Percentiles rank a stretch among this genome's conserved stretches.
These are phyloP conservation scores for Pelargonium nanum DNA, from an alignment of 345 rosid species.

Conservation along the genomic window DNA sequence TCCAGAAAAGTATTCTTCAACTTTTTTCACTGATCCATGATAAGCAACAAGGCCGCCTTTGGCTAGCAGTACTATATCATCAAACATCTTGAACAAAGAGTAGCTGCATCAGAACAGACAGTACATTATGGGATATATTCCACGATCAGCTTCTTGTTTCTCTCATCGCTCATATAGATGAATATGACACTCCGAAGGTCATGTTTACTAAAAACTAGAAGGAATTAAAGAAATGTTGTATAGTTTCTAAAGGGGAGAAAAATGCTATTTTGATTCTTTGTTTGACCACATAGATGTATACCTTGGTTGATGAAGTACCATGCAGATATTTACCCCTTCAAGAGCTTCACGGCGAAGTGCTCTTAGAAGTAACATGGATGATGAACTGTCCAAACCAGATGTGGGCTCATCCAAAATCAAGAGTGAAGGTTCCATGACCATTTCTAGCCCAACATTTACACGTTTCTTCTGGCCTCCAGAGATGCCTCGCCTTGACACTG, in stretches of 20 bases:
- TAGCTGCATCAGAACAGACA: slow-evolving; percentile 36
- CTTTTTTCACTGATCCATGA: slow-evolving; percentile 70
- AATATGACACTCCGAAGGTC: too few relatives aligned
- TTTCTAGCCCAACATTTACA: slow-evolving; percentile 83
- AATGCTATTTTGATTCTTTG: too few relatives aligned
- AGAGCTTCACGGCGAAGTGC: slow-evolving; percentile 84
- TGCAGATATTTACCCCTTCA: slow-evolving; percentile 82
- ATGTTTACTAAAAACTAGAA: too few relatives aligned
- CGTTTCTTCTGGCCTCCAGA: slow-evolving; percentile 95
- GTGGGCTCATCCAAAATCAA: slow-evolving; percentile 89
- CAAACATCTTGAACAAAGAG: slow-evolving; percentile 81
- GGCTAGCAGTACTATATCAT: slow-evolving; percentile 78
- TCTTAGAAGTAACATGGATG: slow-evolving; percentile 67
- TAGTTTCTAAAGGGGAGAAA: background rate
- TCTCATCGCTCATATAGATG: too few relatives aligned
- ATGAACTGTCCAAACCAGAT: slow-evolving; percentile 82
- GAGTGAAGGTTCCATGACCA: slow-evolving; percentile 96
- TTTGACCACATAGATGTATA: slow-evolving; percentile 12
- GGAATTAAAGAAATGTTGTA: background rate
- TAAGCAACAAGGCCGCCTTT: slow-evolving; percentile 77
- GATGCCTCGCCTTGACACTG: slow-evolving; percentile 78
- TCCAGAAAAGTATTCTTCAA: slow-evolving; percentile 70
- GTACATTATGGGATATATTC: background rate
- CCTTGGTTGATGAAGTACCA: slow-evolving; percentile 96
- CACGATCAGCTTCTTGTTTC: too few relatives aligned